phyloP scores from a whole-genome alignment of 78 protist genomes.

The Monocercomonoides exilis region DNA sequence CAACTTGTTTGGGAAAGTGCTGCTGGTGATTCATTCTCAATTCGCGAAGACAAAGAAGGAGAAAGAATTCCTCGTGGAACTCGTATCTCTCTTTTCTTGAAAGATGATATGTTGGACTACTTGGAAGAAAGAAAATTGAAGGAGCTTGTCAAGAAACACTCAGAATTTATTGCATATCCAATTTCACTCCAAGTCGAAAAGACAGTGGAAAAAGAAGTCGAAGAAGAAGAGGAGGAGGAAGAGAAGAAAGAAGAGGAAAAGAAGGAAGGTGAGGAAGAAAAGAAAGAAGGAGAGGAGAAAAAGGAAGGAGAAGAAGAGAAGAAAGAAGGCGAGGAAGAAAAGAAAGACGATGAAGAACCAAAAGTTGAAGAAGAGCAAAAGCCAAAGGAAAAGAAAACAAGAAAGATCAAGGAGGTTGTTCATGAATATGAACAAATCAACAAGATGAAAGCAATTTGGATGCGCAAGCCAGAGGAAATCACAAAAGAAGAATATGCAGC shows the following conservation, averaged over 20 bases:
- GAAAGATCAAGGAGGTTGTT: conserved; percentile 28
- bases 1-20: conserved; percentile 86
- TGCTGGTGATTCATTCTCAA: conserved; percentile 67
- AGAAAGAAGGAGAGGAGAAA: no score
- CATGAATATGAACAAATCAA: conserved; percentile 76
- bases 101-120: no score
- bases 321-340: no score
- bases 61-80: conserved; percentile 74
- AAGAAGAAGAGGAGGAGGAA: neutral
- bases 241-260: neutral
- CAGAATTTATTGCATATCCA: neutral
- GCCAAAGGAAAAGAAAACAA: no score
- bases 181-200: neutral
- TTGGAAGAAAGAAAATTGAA: no score
- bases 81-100: conserved; percentile 9
- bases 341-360: neutral
- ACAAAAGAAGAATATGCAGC: conserved; percentile 78
- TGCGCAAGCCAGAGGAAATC: conserved; percentile 73
- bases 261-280: neutral
- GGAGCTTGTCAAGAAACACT: no score
- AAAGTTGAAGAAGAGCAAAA: neutral
- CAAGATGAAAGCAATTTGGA: conserved; percentile 92
- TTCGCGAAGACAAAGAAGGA: no score
- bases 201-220: neutral
- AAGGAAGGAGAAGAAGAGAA: no score